phyloP scores from a whole-genome alignment of 2,329 filamentous ascomycete genomes.

The Pezicula carpinea region DNA sequence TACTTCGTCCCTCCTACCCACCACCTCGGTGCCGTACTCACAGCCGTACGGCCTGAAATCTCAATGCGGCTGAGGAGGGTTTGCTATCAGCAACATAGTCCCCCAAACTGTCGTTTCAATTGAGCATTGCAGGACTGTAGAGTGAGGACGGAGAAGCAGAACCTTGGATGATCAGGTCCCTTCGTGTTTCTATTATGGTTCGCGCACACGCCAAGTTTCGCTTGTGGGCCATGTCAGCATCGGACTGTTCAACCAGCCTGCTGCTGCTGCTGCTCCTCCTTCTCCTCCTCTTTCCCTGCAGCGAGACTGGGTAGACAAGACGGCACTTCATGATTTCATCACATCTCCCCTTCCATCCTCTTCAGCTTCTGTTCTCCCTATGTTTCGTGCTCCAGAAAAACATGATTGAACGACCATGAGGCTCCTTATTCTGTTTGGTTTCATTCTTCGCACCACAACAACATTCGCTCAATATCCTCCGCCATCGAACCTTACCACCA shows the following conservation, averaged over 20 bases:
- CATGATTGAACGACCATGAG: slow-evolving; percentile 26
- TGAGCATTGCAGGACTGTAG: no score
- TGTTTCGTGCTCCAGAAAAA: slow-evolving; percentile 10
- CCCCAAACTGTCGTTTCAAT: no score
- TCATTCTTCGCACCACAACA: slow-evolving; percentile 10
- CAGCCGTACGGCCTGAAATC: no score
- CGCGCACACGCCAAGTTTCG: neutral
- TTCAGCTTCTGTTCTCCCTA: neutral
- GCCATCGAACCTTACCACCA: slow-evolving; percentile 44
- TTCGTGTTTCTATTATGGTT: neutral
- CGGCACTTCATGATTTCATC: neutral
- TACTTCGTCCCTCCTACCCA: no score
- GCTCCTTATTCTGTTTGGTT: slow-evolving; percentile 16
- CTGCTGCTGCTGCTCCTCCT: neutral
- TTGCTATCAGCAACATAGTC: no score
- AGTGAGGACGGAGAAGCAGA: no score
- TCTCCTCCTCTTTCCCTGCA: slow-evolving; percentile 6
- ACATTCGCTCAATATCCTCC: slow-evolving; percentile 33
- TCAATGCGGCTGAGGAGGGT: no score
- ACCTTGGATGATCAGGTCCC: no score
- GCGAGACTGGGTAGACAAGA: neutral
- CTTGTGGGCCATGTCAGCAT: neutral
- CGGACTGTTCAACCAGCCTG: neutral
- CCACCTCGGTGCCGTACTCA: no score
- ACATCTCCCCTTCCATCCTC: neutral